Evolutionary conservation across 345 rosid genomes (phyloP).

Genomic region (Citrus hindsii): DNA sequence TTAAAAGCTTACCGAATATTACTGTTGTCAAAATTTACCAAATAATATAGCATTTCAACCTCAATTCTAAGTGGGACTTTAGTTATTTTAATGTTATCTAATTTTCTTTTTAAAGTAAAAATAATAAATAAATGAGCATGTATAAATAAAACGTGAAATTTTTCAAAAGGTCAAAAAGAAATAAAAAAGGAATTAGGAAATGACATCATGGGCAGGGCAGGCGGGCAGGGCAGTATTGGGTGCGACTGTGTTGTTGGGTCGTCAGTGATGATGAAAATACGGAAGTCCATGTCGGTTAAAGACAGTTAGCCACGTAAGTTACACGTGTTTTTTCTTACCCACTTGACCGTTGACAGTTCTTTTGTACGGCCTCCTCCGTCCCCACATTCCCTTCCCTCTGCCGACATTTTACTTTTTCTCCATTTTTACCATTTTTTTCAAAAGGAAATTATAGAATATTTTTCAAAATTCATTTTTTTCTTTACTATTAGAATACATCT

Average conservation of each 20-base stretch:
- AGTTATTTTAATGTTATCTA: too few relatives aligned
- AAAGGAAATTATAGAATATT: too few relatives aligned
- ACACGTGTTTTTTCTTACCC: conserved; percentile 35
- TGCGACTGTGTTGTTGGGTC: neutral
- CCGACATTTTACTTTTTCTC: conserved; percentile 35
- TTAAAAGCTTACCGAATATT: accelerated
- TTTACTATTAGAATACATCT: too few relatives aligned
- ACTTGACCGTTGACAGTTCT: conserved; percentile 45
- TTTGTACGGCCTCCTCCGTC: conserved; percentile 12
- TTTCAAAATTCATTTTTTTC: too few relatives aligned
- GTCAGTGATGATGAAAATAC: neutral
- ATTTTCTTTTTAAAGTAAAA: too few relatives aligned
- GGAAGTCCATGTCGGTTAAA: conserved; percentile 32
- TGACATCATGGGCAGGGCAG: neutral
- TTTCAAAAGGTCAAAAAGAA: neutral
- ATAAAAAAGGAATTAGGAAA: neutral
- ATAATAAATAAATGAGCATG: neutral
- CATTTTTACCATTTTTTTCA: neutral
- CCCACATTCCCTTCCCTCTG: conserved; percentile 26
- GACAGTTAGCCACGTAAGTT: conserved; percentile 39
- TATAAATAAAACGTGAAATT: too few relatives aligned
- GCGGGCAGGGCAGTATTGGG: neutral
- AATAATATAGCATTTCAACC: too few relatives aligned
- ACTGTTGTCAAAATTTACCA: accelerated
- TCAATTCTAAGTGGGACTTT: accelerated